These are phyloP conservation scores for Kwoniella newhampshirensis DNA, from an alignment of 768 basidiomycete species.

Conservation along the genomic window DNA sequence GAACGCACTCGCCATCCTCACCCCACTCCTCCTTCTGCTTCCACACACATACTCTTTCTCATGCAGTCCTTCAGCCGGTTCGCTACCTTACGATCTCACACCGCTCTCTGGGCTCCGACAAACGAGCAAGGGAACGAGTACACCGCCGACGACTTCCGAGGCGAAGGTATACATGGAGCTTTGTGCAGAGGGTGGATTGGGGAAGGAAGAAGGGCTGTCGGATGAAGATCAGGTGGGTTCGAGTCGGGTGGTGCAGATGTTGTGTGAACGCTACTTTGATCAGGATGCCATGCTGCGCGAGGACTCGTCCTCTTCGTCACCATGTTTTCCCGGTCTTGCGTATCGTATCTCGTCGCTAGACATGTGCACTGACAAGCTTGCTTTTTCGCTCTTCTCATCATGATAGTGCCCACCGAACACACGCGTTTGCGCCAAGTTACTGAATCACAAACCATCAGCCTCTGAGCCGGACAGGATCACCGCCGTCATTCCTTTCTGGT, in stretches of 20 bases:
- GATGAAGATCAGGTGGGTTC: slow-evolving; percentile 53
- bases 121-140: slow-evolving; percentile 33
- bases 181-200: slow-evolving; percentile 41
- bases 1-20: neutral
- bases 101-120: slow-evolving; percentile 32
- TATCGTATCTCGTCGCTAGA: too few relatives aligned
- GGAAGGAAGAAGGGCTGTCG: slow-evolving; percentile 38
- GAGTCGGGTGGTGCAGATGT: too few relatives aligned
- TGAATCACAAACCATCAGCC: slow-evolving; percentile 46
- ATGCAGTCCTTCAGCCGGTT: slow-evolving; percentile 31
- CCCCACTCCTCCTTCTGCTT: slow-evolving; percentile 12
- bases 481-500: slow-evolving; percentile 52
- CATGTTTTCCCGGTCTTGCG: too few relatives aligned
- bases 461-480: slow-evolving; percentile 43
- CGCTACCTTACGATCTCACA: slow-evolving; percentile 41
- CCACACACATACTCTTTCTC: slow-evolving; percentile 20
- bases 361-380: neutral
- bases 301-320: too few relatives aligned
- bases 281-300: too few relatives aligned
- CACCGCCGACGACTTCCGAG: slow-evolving; percentile 50
- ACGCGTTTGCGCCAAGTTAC: slow-evolving; percentile 45
- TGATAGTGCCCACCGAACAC: slow-evolving; percentile 51
- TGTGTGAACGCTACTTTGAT: too few relatives aligned
- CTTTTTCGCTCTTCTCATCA: neutral
- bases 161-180: slow-evolving; percentile 44